Evolutionary conservation across 202 grass and related monocot species (phyloP), one percentile per base, ranked within the genome.

Genomic region (Schoenoplectus tabernaemontani): DNA sequence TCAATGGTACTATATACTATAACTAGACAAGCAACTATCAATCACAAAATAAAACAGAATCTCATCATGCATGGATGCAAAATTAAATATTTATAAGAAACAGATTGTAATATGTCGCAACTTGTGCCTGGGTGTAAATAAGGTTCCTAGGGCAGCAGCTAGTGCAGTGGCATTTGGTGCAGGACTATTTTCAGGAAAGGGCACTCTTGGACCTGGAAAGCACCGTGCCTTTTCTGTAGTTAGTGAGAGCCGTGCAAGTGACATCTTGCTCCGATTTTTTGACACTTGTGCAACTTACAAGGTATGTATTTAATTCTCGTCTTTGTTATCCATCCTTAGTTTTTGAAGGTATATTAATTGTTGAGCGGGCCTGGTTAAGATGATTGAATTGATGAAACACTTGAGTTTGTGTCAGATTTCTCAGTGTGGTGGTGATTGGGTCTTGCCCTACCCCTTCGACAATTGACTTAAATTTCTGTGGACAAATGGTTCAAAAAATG

Each of bases 91-190:
- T 26, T 47, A 47, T 0, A 44, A 69, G 6, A 38, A 13, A 24
- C 13, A 47, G 7, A 24, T 44, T 73, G 4, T 50, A 17, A 7
- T 9, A 73, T 51, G 5, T 9, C n/a, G 5, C 51, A 32, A 73
- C 23, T 73, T 73, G 4, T 73, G 12, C 44, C 24, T 80, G 38
- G 80, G 59, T 77, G 74, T 48, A 51, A 66, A 87, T 61, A 77
- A 99, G 96, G 91, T 99, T 84, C 86, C 91, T 84, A 87, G 96
- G 78, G 91, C 96, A 72, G 91, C 96, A 83, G 96, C 91, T 83
- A 99, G 96, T 70, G 96, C 96, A 9, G 89, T 99, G 73, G 89
- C 95, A 83, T 98, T 98, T 87, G 91, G 95, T 64, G 82, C 87
- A 78, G 95, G 95, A 41, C 47, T 98, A 79, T 91, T 98, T 83